phyloP scores from a whole-genome alignment of 78 protist species.

The Guillardia theta region DNA sequence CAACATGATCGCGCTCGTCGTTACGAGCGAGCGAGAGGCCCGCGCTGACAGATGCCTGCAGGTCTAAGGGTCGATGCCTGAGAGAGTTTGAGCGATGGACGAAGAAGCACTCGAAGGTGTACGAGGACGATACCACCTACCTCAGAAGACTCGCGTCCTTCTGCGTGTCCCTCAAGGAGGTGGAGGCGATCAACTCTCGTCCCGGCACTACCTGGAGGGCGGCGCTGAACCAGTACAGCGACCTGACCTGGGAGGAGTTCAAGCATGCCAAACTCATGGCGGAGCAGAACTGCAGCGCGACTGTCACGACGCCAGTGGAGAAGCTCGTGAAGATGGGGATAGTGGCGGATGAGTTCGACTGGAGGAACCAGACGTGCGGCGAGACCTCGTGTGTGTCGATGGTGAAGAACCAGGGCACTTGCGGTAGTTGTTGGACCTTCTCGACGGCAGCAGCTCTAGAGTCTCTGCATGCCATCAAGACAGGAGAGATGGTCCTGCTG shows the following conservation, averaged over 20 bases:
- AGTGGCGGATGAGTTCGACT: not conserved
- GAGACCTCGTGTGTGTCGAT: not conserved
- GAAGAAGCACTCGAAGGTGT: not conserved
- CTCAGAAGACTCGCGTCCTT: not conserved
- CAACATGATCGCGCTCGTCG: not conserved
- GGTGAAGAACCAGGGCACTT: constrained; percentile 57
- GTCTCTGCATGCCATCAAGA: constrained; percentile 35
- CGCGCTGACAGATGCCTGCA: not conserved
- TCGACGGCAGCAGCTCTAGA: constrained; percentile 43
- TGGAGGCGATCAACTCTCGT: not conserved
- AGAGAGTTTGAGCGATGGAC: not conserved
- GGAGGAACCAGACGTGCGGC: not conserved
- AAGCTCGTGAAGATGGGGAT: not conserved
- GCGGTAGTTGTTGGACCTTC: constrained; percentile 85
- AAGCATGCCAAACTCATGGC: not conserved
- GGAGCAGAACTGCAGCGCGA: not conserved
- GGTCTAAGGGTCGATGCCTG: not conserved
- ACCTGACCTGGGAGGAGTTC: not conserved
- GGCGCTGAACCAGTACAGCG: not conserved
- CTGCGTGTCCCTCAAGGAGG: not conserved
- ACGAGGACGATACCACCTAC: not conserved
- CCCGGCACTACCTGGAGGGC: not conserved
- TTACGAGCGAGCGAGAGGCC: not conserved
- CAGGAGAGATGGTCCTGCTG: constrained; percentile 4
- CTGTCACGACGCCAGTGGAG: not conserved